Evolutionary conservation across 2,329 filamentous ascomycete genomes (phyloP), one percentile per base, ranked within the genome.

Genomic region (Pseudomassariella vexata): DNA sequence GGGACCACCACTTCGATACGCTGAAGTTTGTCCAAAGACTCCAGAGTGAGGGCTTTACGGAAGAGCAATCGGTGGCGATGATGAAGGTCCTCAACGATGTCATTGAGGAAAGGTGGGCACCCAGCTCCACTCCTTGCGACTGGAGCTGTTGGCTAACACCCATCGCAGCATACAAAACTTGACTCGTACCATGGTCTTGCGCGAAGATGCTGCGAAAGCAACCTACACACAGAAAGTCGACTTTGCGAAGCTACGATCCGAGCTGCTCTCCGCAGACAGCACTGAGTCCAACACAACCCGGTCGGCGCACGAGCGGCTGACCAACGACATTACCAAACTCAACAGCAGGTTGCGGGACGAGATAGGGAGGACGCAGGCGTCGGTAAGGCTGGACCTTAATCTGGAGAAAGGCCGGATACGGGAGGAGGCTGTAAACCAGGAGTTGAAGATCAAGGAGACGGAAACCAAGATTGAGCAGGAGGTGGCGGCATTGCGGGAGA

Each of bases 401-500:
- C 66, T 98, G 27, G 92, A 98, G 55, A 98, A 98, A 66, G 92
- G 92, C 10, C 76, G 92, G 41, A 98, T 96, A 46, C 72, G 92
- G 40, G 92, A 98, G 63, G 92, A 98, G 68, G 88, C 89, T 12
- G 94, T 95, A 45, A 83, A 85, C 36, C 92, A 96, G 65, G 92
- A 98, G 61, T 78, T 98, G 62, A 94, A 95, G 68, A 87, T 98
- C 52, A 95, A 95, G 68, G 92, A 98, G 73, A 96, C 92, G 9
- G 92, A 98, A 66, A 95, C 89, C 36, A 82, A 94, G 62, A 96
- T 98, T 51, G 92, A 98, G 68, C 90, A 96, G 64, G 92, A 96
- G 68, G 88, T 92, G 33, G 90, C 90, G 24, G 83, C 84, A 19
- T 59, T 98, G 53, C 71, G 87, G 45, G 92, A 96, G 68, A 82